These are phyloP conservation scores for Lanmaoa rubissima DNA, from an alignment of 768 basidiomycete genomes.

Conservation along the genomic window DNA sequence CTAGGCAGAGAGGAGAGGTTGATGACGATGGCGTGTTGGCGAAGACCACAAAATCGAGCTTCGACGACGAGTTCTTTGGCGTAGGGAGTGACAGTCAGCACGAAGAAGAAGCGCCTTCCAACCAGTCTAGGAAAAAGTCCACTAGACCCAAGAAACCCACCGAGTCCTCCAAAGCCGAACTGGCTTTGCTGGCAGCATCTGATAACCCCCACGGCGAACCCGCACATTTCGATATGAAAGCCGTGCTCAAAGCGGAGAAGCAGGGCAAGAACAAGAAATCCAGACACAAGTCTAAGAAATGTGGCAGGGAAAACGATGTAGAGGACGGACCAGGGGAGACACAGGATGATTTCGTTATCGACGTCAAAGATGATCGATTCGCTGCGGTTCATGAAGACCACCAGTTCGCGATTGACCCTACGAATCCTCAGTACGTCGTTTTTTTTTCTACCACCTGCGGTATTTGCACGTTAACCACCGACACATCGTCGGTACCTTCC, in stretches of 20 bases:
- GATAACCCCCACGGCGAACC: constrained; percentile 54
- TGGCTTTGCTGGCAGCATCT: constrained; percentile 59
- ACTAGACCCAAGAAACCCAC: constrained; percentile 22
- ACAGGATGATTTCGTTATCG: constrained; percentile 78
- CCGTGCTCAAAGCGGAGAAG: constrained; percentile 87
- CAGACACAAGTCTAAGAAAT: constrained; percentile 26
- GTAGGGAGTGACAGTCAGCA: constrained; percentile 31
- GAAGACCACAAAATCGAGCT: constrained; percentile 1
- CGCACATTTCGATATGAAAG: constrained; percentile 87
- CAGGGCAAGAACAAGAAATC: constrained; percentile 43
- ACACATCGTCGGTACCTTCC: background rate
- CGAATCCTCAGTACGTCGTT: constrained; percentile 81
- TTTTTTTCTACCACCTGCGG: background rate
- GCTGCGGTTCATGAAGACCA: constrained; percentile 84
- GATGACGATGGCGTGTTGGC: constrained; percentile 21
- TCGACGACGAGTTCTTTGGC: constrained; percentile 75
- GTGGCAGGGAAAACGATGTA: constrained; percentile 24
- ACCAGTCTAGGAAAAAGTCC: constrained; percentile 23
- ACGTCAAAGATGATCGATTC: constrained; percentile 89
- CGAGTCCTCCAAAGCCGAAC: constrained; percentile 48
- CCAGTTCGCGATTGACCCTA: constrained; percentile 93
- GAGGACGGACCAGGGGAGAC: constrained; percentile 58
- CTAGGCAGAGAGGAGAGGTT: constrained; percentile 37
- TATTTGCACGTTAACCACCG: background rate
- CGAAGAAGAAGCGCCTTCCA: constrained; percentile 28